Conservation (phyloP, 1,284 basidiomycete species). For the Apiotrichum veenhuisii region DNA sequence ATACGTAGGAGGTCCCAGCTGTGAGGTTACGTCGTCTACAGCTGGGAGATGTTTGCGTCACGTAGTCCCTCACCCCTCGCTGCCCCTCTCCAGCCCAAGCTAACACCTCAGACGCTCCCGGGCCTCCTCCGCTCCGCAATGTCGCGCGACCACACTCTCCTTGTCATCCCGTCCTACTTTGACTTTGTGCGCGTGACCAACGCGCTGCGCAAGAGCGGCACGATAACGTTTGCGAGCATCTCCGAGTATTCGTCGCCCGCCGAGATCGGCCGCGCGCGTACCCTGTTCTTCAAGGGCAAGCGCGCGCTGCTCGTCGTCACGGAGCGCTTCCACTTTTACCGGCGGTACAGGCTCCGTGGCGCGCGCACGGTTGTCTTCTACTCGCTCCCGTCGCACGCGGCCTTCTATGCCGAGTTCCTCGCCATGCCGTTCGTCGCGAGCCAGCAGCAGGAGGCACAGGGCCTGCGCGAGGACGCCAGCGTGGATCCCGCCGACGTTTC, state of each 20-base stretch:
- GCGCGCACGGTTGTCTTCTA: conserved; percentile 92
- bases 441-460: conserved; percentile 45
- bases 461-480: conserved; percentile 28
- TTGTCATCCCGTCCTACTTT: conserved; percentile 93
- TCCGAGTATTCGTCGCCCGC: conserved; percentile 94
- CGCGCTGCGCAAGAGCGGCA: conserved; percentile 68
- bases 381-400: conserved; percentile 79
- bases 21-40: too few species aligned
- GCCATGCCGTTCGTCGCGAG: conserved; percentile 69
- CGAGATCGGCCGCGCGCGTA: conserved; percentile 88
- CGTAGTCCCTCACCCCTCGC: too few species aligned
- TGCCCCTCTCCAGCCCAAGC: neutral
- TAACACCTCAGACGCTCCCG: conserved; percentile 64
- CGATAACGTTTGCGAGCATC: conserved; percentile 73
- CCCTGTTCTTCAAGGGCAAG: conserved; percentile 85
- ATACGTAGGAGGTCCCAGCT: too few species aligned
- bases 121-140: conserved; percentile 83
- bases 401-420: conserved; percentile 88
- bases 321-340: conserved; percentile 97
- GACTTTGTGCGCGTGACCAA: conserved; percentile 93
- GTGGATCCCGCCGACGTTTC: conserved; percentile 69
- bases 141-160: conserved; percentile 76
- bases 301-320: conserved; percentile 84
- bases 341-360: conserved; percentile 87
- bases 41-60: too few species aligned